Evolutionary conservation across 2,329 filamentous ascomycete genomes (phyloP).

Genomic region (Cladophialophora psammophila): DNA sequence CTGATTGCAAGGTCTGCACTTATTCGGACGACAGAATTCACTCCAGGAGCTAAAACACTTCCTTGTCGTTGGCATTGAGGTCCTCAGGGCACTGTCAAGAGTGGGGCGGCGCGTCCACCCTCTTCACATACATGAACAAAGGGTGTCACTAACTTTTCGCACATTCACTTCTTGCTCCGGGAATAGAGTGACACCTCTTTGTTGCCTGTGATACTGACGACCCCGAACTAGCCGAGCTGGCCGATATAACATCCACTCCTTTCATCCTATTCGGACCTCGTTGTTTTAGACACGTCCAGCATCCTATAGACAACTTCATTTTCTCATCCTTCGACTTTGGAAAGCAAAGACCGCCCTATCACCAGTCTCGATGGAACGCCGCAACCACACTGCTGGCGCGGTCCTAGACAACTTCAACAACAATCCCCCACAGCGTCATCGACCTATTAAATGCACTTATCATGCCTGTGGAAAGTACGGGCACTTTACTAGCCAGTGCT

Average conservation of each 20-base stretch:
- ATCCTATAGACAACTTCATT: not conserved
- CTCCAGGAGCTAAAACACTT: not conserved
- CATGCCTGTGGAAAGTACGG: slow-evolving; percentile 7
- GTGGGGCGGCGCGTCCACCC: not conserved
- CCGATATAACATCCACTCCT: not conserved
- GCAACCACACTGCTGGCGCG: not conserved
- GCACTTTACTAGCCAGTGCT: slow-evolving; percentile 17
- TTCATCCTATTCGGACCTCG: not conserved
- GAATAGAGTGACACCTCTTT: not conserved
- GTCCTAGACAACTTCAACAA: not conserved
- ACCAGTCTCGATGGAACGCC: not conserved
- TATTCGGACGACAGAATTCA: not conserved
- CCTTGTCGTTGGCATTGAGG: not conserved
- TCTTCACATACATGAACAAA: not conserved
- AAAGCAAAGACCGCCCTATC: not conserved
- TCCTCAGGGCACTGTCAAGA: not conserved
- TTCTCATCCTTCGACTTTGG: not conserved
- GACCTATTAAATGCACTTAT: slow-evolving; percentile 3
- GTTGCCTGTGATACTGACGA: not conserved
- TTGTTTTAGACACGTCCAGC: not conserved
- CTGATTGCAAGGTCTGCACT: not conserved
- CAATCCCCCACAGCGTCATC: not conserved
- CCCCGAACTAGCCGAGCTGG: not conserved
- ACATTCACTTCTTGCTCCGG: not conserved
- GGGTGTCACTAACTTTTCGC: not conserved